A percentile compares a stretch with the other conserved stretches of the same genome.
These are phyloP conservation scores for Pyrus hybrid DNA, from an alignment of 331 rosid species.

Conservation along the genomic window DNA sequence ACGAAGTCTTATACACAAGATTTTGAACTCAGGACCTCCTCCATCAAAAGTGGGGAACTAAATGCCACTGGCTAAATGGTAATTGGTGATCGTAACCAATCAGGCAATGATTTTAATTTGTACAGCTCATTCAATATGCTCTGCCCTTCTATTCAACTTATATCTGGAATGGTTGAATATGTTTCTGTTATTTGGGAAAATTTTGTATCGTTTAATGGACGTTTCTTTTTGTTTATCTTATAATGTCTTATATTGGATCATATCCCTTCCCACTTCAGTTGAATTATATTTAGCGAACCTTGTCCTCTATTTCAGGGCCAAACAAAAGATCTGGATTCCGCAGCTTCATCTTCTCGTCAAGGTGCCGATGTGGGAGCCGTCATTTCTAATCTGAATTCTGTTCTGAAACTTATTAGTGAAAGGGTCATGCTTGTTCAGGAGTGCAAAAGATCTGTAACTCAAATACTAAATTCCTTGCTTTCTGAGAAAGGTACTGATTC, in stretches of 20 bases:
- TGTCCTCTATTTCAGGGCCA: slow-evolving; percentile 50
- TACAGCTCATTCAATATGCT: not conserved
- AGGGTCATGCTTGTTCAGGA: slow-evolving; percentile 87
- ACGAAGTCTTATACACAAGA: not conserved
- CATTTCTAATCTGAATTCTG: slow-evolving; percentile 76
- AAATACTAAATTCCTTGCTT: slow-evolving; percentile 63
- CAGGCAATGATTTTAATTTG: not conserved
- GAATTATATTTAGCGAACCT: not conserved
- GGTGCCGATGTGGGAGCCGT: slow-evolving; percentile 77
- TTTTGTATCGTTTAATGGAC: no score
- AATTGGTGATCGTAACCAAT: not conserved
- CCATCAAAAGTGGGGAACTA: not conserved
- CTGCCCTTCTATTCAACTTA: not conserved
- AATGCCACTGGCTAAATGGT: not conserved
- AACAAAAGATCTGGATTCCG: slow-evolving; percentile 81
- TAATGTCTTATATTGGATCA: not conserved
- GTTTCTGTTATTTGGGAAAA: no score
- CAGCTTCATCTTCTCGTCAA: slow-evolving; percentile 86
- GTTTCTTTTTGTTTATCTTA: not conserved
- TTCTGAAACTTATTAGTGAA: slow-evolving; percentile 79
- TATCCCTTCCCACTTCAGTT: not conserved
- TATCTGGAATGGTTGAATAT: not conserved
- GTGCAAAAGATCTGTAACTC: slow-evolving; percentile 78
- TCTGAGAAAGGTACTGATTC: slow-evolving; percentile 92
- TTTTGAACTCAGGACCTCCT: not conserved